These are phyloP conservation scores for Globisporangium paddicum DNA, from an alignment of 352 stramenopile genomes.

Conservation along the genomic window DNA sequence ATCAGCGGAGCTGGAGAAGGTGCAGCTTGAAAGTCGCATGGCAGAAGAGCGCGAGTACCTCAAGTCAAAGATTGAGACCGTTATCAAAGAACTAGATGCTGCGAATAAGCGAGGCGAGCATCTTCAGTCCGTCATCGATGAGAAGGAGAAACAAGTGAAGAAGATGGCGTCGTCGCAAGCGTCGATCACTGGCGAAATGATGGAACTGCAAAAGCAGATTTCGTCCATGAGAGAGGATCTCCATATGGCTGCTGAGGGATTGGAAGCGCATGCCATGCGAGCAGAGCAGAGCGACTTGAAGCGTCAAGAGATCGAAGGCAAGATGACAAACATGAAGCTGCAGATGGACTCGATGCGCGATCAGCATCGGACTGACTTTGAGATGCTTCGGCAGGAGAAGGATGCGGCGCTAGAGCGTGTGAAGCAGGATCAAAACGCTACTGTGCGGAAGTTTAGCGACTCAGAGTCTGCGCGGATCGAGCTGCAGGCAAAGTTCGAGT, in stretches of 20 bases:
- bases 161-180: conserved; percentile 61
- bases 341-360: conserved; percentile 52
- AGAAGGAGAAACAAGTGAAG: conserved; percentile 68
- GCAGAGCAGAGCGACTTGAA: conserved; percentile 50
- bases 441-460: conserved; percentile 18
- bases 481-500: conserved; percentile 23
- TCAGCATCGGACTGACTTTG: conserved; percentile 51
- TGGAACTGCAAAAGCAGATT: conserved; percentile 60
- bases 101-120: conserved; percentile 33
- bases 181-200: conserved; percentile 52
- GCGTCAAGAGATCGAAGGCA: conserved; percentile 46
- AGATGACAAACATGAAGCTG: conserved; percentile 38
- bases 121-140: conserved; percentile 31
- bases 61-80: conserved; percentile 55
- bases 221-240: conserved; percentile 58
- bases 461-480: conserved; percentile 25
- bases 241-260: conserved; percentile 52
- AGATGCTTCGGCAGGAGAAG: conserved; percentile 62
- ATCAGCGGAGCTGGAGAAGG: conserved; percentile 9
- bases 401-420: conserved; percentile 47
- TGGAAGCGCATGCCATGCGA: conserved; percentile 61
- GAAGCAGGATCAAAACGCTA: conserved; percentile 26
- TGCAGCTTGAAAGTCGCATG: conserved; percentile 26
- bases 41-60: conserved; percentile 64
- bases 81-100: conserved; percentile 56